These are phyloP conservation scores for Zoysia japonica DNA, from an alignment of 176 grass and related monocot species.

Conservation along the genomic window DNA sequence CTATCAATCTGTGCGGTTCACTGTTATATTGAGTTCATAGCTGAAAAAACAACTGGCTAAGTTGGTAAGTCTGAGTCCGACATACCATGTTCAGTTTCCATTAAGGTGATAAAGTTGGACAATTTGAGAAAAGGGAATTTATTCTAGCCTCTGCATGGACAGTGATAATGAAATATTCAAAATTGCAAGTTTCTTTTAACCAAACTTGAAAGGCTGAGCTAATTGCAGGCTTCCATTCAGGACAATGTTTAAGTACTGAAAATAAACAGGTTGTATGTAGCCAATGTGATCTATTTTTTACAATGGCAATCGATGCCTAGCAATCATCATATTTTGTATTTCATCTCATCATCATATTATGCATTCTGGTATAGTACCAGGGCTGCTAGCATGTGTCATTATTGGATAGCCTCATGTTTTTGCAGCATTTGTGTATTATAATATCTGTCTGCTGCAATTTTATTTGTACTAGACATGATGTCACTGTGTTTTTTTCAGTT, in stretches of 20 bases:
- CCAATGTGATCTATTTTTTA: conserved; percentile 17
- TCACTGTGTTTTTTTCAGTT: conserved; percentile 11
- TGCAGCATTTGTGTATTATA: conserved; percentile 2
- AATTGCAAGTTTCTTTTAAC: conserved; percentile 15
- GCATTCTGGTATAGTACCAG: neutral
- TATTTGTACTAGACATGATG: conserved; percentile 1
- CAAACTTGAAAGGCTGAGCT: neutral
- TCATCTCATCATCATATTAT: neutral
- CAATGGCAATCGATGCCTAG: neutral
- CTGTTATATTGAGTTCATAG: neutral
- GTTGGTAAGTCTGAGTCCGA: conserved; percentile 53
- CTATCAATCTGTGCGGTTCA: conserved; percentile 26
- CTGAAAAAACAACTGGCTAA: conserved; percentile 79
- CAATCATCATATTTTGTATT: conserved; percentile 18
- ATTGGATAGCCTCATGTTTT: neutral
- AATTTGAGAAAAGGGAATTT: neutral
- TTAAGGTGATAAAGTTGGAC: conserved; percentile 10
- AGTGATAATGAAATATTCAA: neutral
- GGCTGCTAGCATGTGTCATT: conserved; percentile 2
- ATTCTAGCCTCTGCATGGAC: neutral
- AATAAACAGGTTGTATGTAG: conserved; percentile 21
- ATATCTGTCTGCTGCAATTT: neutral
- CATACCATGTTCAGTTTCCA: conserved; percentile 11
- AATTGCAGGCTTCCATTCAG: conserved; percentile 7
- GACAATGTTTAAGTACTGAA: neutral